These are phyloP conservation scores for Acarospora socialis DNA, from an alignment of 2,329 filamentous ascomycete genomes.

Conservation along the genomic window DNA sequence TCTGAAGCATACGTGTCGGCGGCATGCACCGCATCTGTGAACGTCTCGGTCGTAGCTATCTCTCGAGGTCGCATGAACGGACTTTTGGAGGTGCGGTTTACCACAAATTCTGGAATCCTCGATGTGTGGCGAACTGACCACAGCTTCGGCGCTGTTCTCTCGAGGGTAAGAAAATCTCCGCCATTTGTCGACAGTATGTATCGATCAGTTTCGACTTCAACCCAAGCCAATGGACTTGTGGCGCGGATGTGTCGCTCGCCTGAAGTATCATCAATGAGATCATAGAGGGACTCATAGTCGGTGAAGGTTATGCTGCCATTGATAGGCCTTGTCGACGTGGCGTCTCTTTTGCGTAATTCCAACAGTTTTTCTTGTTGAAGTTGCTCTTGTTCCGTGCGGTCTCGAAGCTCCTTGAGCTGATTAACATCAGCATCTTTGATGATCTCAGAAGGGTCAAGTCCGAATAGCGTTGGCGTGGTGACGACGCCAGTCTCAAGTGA, in stretches of 20 bases:
- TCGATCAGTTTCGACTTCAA: slow-evolving; percentile 53
- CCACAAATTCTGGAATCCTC: slow-evolving; percentile 20
- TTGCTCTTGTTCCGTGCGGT: slow-evolving; percentile 29
- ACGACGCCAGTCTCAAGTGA: slow-evolving; percentile 72
- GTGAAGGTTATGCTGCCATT: slow-evolving; percentile 56
- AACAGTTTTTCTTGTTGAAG: slow-evolving; percentile 25
- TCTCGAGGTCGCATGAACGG: slow-evolving; percentile 45
- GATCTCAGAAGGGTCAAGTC: slow-evolving; percentile 69
- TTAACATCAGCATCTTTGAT: slow-evolving; percentile 51
- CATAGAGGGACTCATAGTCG: slow-evolving; percentile 83
- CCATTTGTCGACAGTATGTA: slow-evolving; percentile 54
- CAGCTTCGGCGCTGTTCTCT: slow-evolving; percentile 15
- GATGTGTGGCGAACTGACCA: slow-evolving; percentile 29
- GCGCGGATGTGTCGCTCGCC: slow-evolving; percentile 64
- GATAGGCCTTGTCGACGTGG: not conserved
- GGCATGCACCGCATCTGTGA: slow-evolving; percentile 65
- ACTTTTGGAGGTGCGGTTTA: slow-evolving; percentile 15
- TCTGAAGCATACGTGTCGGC: slow-evolving; percentile 66
- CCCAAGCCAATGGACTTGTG: slow-evolving; percentile 68
- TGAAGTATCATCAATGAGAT: slow-evolving; percentile 70
- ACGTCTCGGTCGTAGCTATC: slow-evolving; percentile 50
- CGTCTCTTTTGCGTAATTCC: slow-evolving; percentile 10
- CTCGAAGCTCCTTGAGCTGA: slow-evolving; percentile 42
- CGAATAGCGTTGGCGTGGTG: slow-evolving; percentile 83
- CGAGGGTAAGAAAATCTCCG: slow-evolving; percentile 44